phyloP scores from a whole-genome alignment of 2,329 filamentous ascomycete genomes.

The Penicillium expansum region DNA sequence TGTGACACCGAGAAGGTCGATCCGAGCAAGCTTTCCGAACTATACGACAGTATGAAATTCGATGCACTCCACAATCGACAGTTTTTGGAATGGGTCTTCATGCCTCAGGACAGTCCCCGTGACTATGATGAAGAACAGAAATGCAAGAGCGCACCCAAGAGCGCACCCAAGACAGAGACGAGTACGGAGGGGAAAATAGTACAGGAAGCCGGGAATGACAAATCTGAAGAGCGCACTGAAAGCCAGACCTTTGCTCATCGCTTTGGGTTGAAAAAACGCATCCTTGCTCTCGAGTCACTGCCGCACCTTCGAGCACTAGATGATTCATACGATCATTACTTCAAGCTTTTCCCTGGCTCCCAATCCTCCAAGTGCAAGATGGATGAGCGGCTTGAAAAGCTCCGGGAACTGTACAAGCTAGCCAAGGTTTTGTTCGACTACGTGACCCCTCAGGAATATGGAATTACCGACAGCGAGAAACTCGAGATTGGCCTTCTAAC shows the following conservation, averaged over 20 bases:
- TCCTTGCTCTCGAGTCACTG: conserved; percentile 47
- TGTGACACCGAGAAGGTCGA: conserved; percentile 97
- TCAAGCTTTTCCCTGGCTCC: conserved; percentile 81
- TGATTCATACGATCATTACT: conserved; percentile 68
- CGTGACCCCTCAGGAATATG: conserved; percentile 97
- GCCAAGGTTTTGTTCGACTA: conserved; percentile 97
- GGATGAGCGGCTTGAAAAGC: conserved; percentile 79
- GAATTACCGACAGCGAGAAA: conserved; percentile 92
- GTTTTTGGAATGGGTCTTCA: conserved; percentile 97
- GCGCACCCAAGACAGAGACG: conserved; percentile 19
- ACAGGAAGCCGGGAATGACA: conserved; percentile 26
- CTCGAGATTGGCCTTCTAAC: conserved; percentile 97
- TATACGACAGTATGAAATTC: conserved; percentile 99
- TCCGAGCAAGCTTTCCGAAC: conserved; percentile 95
- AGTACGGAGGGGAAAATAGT: conserved; percentile 20
- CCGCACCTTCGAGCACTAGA: conserved; percentile 49
- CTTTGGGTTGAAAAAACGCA: conserved; percentile 52
- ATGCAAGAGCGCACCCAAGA: conserved; percentile 20
- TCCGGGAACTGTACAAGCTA: conserved; percentile 88
- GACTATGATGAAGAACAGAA: conserved; percentile 59
- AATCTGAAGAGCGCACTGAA: conserved; percentile 33
- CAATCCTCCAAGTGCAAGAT: conserved; percentile 73
- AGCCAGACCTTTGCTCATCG: conserved; percentile 38
- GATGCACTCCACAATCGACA: conserved; percentile 95
- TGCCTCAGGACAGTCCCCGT: conserved; percentile 74